Percentiles rank a stretch among this genome's conserved stretches.
Evolutionary conservation across 257 asterid genomes (phyloP).

Genomic region (Misopates orontium): DNA sequence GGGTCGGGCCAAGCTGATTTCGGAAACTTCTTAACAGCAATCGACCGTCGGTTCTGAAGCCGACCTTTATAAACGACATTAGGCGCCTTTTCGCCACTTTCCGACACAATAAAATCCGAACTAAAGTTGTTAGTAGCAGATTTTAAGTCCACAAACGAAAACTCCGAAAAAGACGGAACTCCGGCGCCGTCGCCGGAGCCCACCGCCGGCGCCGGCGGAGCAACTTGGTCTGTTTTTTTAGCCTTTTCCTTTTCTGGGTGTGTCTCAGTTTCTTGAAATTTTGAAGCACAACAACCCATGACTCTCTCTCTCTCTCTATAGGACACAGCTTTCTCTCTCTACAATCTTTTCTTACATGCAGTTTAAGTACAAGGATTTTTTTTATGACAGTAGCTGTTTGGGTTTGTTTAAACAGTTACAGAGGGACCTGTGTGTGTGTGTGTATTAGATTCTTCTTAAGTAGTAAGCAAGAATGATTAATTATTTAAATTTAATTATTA

Average conservation of each 20-base stretch:
- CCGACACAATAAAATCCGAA: slow-evolving; percentile 64
- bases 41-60: slow-evolving; percentile 57
- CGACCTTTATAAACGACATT: slow-evolving; percentile 71
- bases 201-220: slow-evolving; percentile 17
- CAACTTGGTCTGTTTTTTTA: slow-evolving; percentile 25
- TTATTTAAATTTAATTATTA: background rate
- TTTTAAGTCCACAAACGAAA: slow-evolving; percentile 53
- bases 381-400: slow-evolving; percentile 11
- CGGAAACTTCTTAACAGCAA: slow-evolving; percentile 68
- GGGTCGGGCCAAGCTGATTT: slow-evolving; percentile 78
- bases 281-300: slow-evolving; percentile 63
- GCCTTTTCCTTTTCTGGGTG: slow-evolving; percentile 46
- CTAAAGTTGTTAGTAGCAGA: slow-evolving; percentile 66
- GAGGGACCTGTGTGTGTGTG: too few species aligned
- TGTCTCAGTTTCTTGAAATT: slow-evolving; percentile 39
- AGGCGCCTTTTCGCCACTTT: slow-evolving; percentile 72
- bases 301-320: slow-evolving; percentile 20
- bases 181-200: slow-evolving; percentile 24
- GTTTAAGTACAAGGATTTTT: background rate
- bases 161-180: slow-evolving; percentile 51
- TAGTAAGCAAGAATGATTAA: background rate
- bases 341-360: slow-evolving; percentile 30
- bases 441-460: background rate
- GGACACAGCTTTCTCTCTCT: slow-evolving; percentile 8
- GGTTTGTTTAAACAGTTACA: background rate